These are phyloP conservation scores for Mycena polygramma DNA, from an alignment of 768 basidiomycete species.

Conservation along the genomic window DNA sequence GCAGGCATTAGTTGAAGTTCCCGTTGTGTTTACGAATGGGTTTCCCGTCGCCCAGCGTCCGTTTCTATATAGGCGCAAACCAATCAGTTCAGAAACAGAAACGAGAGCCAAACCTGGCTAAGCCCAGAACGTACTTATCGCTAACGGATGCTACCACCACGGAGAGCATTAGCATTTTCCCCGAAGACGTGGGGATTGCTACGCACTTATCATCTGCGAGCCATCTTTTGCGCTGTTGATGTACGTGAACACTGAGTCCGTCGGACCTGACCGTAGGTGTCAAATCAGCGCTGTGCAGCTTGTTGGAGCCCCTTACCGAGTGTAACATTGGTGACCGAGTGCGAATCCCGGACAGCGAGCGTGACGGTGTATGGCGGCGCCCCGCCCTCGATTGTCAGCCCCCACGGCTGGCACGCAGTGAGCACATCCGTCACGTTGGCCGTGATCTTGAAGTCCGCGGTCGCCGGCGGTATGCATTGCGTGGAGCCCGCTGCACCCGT, in stretches of 20 bases:
- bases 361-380: conserved; percentile 55
- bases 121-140: conserved; percentile 55
- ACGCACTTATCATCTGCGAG: conserved; percentile 55
- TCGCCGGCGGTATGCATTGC: conserved; percentile 44
- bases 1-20: conserved; percentile 21
- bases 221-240: conserved; percentile 56
- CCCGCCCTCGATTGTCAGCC: conserved; percentile 53
- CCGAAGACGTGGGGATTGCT: too few species aligned
- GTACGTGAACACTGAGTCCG: conserved; percentile 56
- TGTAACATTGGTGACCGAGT: conserved; percentile 52
- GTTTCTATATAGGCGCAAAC: conserved; percentile 44
- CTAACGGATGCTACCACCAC: conserved; percentile 50
- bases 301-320: conserved; percentile 36
- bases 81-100: neutral
- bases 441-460: conserved; percentile 46
- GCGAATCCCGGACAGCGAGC: conserved; percentile 48
- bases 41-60: conserved; percentile 54
- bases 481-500: conserved; percentile 47
- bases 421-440: conserved; percentile 50
- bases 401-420: conserved; percentile 56
- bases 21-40: conserved; percentile 46
- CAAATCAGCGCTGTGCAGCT: neutral
- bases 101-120: neutral
- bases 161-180: too few species aligned
- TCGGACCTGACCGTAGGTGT: neutral